Base-by-base conservation (phyloP, 2,329 filamentous ascomycete genomes). In the Pleoardoris graminearum region DNA sequence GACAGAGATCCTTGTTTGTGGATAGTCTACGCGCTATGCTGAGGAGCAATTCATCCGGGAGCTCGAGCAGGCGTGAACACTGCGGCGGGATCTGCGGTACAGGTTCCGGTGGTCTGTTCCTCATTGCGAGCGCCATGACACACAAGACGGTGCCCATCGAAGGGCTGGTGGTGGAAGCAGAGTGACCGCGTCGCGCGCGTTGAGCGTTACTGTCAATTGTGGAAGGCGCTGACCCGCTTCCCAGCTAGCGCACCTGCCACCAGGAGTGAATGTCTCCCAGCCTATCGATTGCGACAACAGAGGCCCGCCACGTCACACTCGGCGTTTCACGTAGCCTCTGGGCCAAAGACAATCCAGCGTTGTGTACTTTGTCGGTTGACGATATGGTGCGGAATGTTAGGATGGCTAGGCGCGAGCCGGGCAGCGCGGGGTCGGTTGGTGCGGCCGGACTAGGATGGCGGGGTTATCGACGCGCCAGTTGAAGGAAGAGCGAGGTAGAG, bases 1-100 rank as follows among this genome's bases (percentile, higher is more conserved):
- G 47, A 19, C 41, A 22, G 12, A 54, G 42, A 30, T 54, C 42
- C 21, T 1, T 27, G 22, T 50, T 50, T 3, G n/a, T 43, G 19
- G 5, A 11, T 27, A 54, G 21, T 10, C 39, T 47, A 16, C 7
- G 8, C 5, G 38, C 42, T 7, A 54, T 50, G 22, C 14, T 37
- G 23, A 50, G 42, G 7, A 54, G 42, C 8, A 54, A 7, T 25
- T 54, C 51, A 22, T 47, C 23, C 14, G 51, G 51, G 3, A 54
- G 30, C 37, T 25, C 16, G 4, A 29, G 41, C 16, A 44, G 17
- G 7, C 17, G 29, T n/a, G 29, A n/a, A 16, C 2, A 21, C 23
- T 27, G 17, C 17, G 29, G 6, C 17, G 17, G 12, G 10, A 6
- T 16, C 14, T 1, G 10, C 4, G 41, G 27, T 22, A 7, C 8